A percentile compares a stretch with the other conserved stretches of the same genome.
These are phyloP conservation scores for Juglanconis oblonga DNA, from an alignment of 2,329 filamentous ascomycete genomes.

Conservation along the genomic window DNA sequence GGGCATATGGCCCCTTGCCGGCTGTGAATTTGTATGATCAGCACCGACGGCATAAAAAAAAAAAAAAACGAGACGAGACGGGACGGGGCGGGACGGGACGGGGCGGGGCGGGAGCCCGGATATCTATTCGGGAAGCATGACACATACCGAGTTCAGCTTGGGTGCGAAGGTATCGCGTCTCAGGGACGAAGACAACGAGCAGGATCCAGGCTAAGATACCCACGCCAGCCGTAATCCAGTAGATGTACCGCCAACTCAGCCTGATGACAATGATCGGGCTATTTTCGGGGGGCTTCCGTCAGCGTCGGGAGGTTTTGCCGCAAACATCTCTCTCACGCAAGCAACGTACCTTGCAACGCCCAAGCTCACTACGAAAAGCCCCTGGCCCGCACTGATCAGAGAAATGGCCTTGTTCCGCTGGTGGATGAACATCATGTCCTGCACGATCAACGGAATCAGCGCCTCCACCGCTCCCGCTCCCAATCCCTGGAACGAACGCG, in stretches of 20 bases:
- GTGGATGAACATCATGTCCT: slow-evolving; percentile 33
- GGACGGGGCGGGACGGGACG: background rate
- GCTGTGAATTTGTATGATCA: slow-evolving; percentile 13
- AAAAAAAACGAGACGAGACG: background rate
- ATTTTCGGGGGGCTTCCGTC: background rate
- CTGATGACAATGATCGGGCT: slow-evolving; percentile 26
- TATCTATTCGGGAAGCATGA: background rate
- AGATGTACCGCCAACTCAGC: slow-evolving; percentile 30
- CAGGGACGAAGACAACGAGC: slow-evolving; percentile 28
- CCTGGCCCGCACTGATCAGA: slow-evolving; percentile 20
- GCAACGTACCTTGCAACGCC: slow-evolving; percentile 22
- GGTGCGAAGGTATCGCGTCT: slow-evolving; percentile 27
- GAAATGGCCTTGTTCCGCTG: slow-evolving; percentile 27
- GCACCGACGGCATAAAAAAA: background rate
- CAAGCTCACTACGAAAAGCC: slow-evolving; percentile 28
- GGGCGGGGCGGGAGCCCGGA: background rate
- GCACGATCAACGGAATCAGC: slow-evolving; percentile 31
- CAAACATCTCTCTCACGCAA: background rate
- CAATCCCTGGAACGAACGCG: slow-evolving; percentile 29
- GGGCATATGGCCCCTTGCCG: slow-evolving; percentile 24
- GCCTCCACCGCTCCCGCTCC: slow-evolving; percentile 31
- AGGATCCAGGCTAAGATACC: slow-evolving; percentile 28
- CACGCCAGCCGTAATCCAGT: slow-evolving; percentile 29
- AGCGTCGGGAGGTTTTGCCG: background rate
- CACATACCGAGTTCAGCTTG: slow-evolving; percentile 24